These are phyloP conservation scores for Paraleonurus japonicus DNA, from an alignment of 257 asterid species.

Conservation along the genomic window DNA sequence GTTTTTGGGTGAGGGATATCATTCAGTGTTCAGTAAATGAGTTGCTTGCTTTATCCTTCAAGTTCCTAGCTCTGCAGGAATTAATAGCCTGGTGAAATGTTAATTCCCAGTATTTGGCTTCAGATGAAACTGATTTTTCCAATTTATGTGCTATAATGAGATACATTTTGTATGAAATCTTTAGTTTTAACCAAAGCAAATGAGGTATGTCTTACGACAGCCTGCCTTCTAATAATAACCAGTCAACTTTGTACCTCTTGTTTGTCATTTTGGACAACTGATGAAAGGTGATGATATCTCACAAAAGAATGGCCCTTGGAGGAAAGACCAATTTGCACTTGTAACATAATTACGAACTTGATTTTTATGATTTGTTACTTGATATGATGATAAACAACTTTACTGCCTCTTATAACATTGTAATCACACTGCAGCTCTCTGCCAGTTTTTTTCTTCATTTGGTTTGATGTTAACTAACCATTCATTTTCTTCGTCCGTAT, in stretches of 20 bases:
- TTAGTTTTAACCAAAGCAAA: neutral
- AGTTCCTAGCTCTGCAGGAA: neutral
- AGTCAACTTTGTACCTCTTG: too few relatives aligned
- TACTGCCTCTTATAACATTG: neutral
- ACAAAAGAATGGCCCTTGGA: neutral
- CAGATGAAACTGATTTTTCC: neutral
- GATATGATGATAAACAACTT: neutral
- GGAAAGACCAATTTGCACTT: neutral
- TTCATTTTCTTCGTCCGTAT: neutral
- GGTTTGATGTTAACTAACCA: conserved; percentile 1
- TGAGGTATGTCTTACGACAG: neutral
- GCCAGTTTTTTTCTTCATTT: neutral
- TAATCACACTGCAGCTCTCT: neutral
- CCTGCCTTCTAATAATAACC: neutral
- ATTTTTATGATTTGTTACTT: conserved; percentile 6
- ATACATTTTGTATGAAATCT: neutral
- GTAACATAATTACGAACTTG: neutral
- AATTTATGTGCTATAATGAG: neutral
- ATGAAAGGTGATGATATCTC: conserved; percentile 4
- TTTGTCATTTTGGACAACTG: conserved; percentile 1
- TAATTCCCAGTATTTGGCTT: neutral
- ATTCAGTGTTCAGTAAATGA: neutral
- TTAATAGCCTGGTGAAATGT: neutral
- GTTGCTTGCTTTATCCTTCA: neutral
- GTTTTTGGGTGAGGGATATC: neutral